Evolutionary conservation across 2,329 filamentous ascomycete species (phyloP).

Genomic region (Geoglossum cookeanum): DNA sequence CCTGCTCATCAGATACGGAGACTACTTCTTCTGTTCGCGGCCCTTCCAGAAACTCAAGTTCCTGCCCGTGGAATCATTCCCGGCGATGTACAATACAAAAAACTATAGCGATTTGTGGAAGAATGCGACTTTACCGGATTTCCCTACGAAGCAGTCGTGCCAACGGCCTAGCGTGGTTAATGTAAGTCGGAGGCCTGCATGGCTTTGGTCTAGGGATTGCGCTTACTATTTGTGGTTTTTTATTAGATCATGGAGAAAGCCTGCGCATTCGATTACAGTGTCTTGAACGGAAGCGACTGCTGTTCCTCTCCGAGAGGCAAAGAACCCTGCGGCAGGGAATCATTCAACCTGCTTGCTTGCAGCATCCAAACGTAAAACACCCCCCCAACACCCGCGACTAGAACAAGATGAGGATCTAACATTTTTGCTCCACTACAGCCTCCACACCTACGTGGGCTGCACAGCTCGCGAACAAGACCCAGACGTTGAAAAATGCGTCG

Average conservation of each 20-base stretch:
- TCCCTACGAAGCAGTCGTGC: not conserved
- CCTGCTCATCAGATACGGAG: not conserved
- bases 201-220: not conserved
- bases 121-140: not conserved
- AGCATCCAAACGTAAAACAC: not conserved
- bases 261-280: not conserved
- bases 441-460: constrained; percentile 1
- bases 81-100: constrained; percentile 1
- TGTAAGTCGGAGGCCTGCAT: not conserved
- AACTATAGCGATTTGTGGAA: not conserved
- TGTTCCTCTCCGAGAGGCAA: not conserved
- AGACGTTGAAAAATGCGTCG: not conserved
- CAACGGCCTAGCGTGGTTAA: not conserved
- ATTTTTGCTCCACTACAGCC: not conserved
- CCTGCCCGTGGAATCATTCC: not conserved
- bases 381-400: not conserved
- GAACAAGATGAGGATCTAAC: not conserved
- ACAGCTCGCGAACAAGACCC: not conserved
- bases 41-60: constrained; percentile 1
- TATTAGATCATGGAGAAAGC: not conserved
- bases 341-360: not conserved
- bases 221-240: not conserved
- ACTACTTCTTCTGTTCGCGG: not conserved
- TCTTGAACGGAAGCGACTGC: not conserved
- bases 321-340: not conserved